Conservation (phyloP, 495 filamentous ascomycete genomes). For the Amniculicola lignicola region DNA sequence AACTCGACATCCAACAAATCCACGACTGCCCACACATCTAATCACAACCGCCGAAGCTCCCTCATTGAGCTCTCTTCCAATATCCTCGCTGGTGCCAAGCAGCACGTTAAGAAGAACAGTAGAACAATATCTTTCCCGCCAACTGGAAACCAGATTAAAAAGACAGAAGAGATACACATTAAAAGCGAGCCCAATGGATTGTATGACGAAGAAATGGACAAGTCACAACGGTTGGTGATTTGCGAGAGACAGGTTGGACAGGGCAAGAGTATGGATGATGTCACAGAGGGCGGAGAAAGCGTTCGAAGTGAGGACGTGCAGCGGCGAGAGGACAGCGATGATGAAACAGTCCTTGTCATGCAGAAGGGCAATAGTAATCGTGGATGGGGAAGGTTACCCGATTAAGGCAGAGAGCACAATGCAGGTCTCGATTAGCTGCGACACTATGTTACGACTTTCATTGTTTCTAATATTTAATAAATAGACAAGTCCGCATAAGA, state of each 20-base stretch:
- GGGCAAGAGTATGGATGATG: slow-evolving; percentile 23
- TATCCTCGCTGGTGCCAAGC: background rate
- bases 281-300: slow-evolving; percentile 22
- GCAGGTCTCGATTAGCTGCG: too few species aligned
- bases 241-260: background rate
- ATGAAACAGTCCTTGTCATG: slow-evolving; percentile 12
- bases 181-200: slow-evolving; percentile 10
- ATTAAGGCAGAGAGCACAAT: too few species aligned
- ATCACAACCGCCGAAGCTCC: slow-evolving; percentile 7
- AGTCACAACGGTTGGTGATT: background rate
- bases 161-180: slow-evolving; percentile 21
- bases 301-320: slow-evolving; percentile 10
- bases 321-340: slow-evolving; percentile 15
- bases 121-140: slow-evolving; percentile 8
- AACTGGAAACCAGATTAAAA: slow-evolving; percentile 20
- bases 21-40: background rate
- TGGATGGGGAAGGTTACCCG: slow-evolving; percentile 1
- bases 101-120: background rate
- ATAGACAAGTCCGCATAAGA: too few species aligned
- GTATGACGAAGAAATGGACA: background rate
- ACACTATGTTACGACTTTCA: too few species aligned
- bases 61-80: slow-evolving; percentile 15
- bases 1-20: slow-evolving; percentile 14
- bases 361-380: background rate
- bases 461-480: too few species aligned